A percentile compares a stretch with the other conserved stretches of the same genome.
Conservation (phyloP, 345 rosid species). For the Physaria fendleri region DNA sequence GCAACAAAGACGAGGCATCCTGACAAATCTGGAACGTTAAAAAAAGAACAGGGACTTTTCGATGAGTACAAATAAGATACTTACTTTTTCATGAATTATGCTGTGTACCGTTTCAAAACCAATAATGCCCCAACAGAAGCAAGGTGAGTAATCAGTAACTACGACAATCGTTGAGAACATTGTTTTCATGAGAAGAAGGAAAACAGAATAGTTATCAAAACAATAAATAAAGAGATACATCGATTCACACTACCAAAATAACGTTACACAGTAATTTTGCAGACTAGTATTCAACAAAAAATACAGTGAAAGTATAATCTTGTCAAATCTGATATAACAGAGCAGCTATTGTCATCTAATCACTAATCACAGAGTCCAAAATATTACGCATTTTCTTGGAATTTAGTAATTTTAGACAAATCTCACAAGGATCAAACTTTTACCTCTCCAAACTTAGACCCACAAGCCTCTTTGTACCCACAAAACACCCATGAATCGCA, state of each 20-base stretch:
- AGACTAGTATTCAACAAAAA: neutral
- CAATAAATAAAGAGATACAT: neutral
- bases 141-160: conserved; percentile 8
- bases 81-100: conserved; percentile 72
- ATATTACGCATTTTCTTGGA: neutral
- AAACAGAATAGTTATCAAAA: neutral
- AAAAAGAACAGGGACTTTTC: neutral
- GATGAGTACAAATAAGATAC: conserved; percentile 5
- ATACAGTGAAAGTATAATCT: neutral
- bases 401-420: neutral
- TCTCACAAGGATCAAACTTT: conserved; percentile 13
- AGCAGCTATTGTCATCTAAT: neutral
- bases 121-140: conserved; percentile 59
- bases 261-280: neutral
- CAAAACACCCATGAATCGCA: conserved; percentile 97
- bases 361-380: neutral
- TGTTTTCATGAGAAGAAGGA: neutral
- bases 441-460: conserved; percentile 89
- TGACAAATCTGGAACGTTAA: neutral
- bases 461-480: conserved; percentile 66
- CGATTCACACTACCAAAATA: neutral
- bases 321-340: neutral
- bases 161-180: neutral
- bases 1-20: conserved; percentile 23
- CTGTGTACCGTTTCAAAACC: conserved; percentile 80